Base-by-base conservation (phyloP, 2,329 filamentous ascomycete genomes). In the Ceratocystis lukuohia region DNA sequence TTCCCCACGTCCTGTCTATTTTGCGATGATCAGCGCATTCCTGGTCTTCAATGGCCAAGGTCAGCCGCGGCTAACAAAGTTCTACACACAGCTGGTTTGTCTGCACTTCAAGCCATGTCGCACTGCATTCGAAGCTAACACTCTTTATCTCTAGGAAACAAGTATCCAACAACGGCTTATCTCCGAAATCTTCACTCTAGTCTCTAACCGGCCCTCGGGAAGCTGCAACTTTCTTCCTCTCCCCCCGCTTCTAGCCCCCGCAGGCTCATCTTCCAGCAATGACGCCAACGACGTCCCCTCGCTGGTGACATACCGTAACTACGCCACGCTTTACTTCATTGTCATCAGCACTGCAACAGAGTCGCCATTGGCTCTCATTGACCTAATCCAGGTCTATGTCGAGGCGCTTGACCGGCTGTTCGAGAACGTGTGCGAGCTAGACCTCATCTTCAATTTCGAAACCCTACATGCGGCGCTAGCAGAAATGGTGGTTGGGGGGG, bases 371-470 rank as follows among this genome's bases (percentile, higher is more conserved):
- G 94, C 94, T 0, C 82, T 99, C 28, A 91, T 99, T 69, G 94
- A 99, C 76, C 80, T 99, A 65, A 97, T 99, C 70, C 94, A 99
- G 77, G 94, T 99, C 68, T 99, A 96, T 72, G 94, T 99, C 69
- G 94, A 99, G 77, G 87, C 93, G 0, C 83, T 99, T 45, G 94
- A 99, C 75, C 86, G 91, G 70, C 81, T 99, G 50, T 99, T 99
- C 74, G 94, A 97, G 78, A 96, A 99, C 74, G 94, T 99, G 8
- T 99, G 94, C 81, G 94, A 99, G 79, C 80, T 99, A 66, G 92
- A 99, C 76, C 82, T 99, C 71, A 99, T 99, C 75, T 99, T 99
- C 80, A 97, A 97, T 75, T 99, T 96, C 72, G 94, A 99, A 81
- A 95, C 91, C 17, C 80, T 99, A 72, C 94, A 99, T 79, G 89